Evolutionary conservation across 116 monocot species (phyloP).

Genomic region (Zostera marina): DNA sequence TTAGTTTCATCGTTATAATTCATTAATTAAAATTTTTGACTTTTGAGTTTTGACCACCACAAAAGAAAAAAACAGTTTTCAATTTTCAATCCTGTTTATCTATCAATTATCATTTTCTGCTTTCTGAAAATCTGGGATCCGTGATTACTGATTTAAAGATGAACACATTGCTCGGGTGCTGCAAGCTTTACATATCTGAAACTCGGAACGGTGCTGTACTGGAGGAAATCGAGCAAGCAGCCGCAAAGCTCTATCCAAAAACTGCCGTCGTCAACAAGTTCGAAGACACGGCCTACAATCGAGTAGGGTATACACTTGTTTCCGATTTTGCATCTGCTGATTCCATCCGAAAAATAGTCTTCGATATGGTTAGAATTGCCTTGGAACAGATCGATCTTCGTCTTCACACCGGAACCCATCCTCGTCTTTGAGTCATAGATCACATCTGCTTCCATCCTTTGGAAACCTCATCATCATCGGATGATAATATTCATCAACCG

Average conservation of each 20-base stretch:
- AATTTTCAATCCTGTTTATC: too few species aligned
- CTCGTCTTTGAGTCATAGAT: constrained; percentile 73
- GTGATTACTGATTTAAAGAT: constrained; percentile 18
- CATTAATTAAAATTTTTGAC: too few species aligned
- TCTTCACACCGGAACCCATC: constrained; percentile 53
- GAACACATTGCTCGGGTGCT: constrained; percentile 56
- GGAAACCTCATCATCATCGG: constrained; percentile 15
- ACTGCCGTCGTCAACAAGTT: constrained; percentile 41
- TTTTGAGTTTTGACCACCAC: too few species aligned
- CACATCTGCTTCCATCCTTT: constrained; percentile 80
- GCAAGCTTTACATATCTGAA: constrained; percentile 91
- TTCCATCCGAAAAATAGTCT: constrained; percentile 19
- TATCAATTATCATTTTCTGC: too few species aligned
- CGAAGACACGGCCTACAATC: constrained; percentile 57
- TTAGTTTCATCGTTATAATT: too few species aligned
- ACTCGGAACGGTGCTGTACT: constrained; percentile 39
- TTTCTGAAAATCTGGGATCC: too few species aligned
- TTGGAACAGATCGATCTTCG: constrained; percentile 39
- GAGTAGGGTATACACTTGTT: constrained; percentile 74
- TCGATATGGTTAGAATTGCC: constrained; percentile 54
- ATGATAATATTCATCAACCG: constrained; percentile 37
- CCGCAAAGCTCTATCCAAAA: constrained; percentile 22
- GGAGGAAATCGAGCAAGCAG: constrained; percentile 49
- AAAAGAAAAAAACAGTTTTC: too few species aligned
- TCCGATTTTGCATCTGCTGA: constrained; percentile 2